Percentiles rank a stretch among this genome's conserved stretches.
Evolutionary conservation across 2,329 filamentous ascomycete genomes (phyloP).

Genomic region (Apiospora pterosperma): DNA sequence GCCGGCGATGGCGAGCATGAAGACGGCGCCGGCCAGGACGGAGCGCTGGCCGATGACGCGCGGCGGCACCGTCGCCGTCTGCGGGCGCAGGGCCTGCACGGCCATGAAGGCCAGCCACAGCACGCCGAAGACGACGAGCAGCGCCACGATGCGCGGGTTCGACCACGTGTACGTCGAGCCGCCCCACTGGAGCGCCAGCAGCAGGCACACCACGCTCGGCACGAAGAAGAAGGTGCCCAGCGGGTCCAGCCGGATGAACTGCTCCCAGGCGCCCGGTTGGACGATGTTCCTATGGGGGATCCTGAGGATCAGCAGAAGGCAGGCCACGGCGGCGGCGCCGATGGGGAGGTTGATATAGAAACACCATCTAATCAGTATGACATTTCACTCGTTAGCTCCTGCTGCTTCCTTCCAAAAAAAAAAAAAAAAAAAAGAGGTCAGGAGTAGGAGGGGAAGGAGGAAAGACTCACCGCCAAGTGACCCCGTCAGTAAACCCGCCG

Average conservation of each 20-base stretch:
- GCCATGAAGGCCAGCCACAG: constrained; percentile 43
- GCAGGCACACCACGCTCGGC: constrained; percentile 54
- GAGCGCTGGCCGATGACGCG: constrained; percentile 53
- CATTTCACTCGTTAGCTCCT: neutral
- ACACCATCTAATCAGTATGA: too few relatives aligned
- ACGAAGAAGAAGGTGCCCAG: constrained; percentile 58
- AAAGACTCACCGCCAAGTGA: constrained; percentile 42
- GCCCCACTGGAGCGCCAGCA: constrained; percentile 63
- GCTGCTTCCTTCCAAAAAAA: neutral
- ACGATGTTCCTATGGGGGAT: constrained; percentile 26
- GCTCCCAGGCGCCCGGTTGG: constrained; percentile 29
- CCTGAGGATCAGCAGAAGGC: constrained; percentile 47
- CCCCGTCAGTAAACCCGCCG: constrained; percentile 46
- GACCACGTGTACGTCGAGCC: constrained; percentile 47
- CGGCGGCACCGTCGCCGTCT: constrained; percentile 54
- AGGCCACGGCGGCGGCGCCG: constrained; percentile 46
- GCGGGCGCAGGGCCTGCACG: constrained; percentile 50
- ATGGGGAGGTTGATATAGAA: constrained; percentile 59
- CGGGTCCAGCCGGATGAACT: constrained; percentile 50
- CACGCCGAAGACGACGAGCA: constrained; percentile 49
- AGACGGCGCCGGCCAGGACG: constrained; percentile 41
- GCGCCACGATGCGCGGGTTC: constrained; percentile 47
- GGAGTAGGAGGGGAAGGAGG: constrained; percentile 10
- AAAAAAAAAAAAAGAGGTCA: too few relatives aligned
- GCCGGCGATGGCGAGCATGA: constrained; percentile 27